Evolutionary conservation across 345 rosid species (phyloP).

Genomic region (Populus ilicifolia): DNA sequence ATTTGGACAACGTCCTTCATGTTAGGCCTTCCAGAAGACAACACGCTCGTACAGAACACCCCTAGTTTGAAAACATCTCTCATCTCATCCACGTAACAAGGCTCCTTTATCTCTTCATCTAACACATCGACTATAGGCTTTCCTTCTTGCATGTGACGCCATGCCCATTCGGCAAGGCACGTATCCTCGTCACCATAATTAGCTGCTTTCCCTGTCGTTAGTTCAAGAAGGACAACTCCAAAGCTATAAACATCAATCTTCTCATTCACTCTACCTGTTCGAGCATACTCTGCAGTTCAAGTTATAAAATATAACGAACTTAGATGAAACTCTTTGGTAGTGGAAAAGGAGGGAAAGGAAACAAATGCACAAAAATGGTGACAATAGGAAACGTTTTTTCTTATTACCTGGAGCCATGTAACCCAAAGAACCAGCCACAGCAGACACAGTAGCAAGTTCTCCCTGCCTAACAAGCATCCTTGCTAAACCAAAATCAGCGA

Average conservation of each 20-base stretch:
- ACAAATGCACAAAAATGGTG: not conserved
- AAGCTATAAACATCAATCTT: conserved; percentile 93
- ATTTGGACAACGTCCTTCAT: conserved; percentile 17
- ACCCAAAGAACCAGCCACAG: conserved; percentile 21
- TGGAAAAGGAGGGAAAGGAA: not conserved
- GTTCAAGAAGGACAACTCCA: conserved; percentile 54
- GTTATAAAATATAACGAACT: not conserved
- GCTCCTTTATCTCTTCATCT: conserved; percentile 11
- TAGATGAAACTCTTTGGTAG: not conserved
- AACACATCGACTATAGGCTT: conserved; percentile 12
- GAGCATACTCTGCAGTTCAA: conserved; percentile 22
- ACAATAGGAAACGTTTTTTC: no score
- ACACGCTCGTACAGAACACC: conserved; percentile 8
- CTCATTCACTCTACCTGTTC: conserved; percentile 46
- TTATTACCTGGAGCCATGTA: conserved; percentile 28
- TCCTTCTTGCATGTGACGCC: conserved; percentile 13
- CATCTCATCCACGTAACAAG: conserved; percentile 17
- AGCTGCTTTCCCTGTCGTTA: conserved; percentile 26
- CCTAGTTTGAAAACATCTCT: conserved; percentile 18
- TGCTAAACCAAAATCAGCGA: conserved; percentile 31
- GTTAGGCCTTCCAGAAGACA: conserved; percentile 15
- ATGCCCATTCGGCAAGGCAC: conserved; percentile 19
- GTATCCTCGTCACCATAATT: conserved; percentile 9
- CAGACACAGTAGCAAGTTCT: conserved; percentile 11
- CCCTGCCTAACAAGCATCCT: conserved; percentile 6